Percentiles rank a stretch among this genome's conserved stretches.
phyloP scores from a whole-genome alignment of 2,329 filamentous ascomycete genomes.

The Capronia epimyces region DNA sequence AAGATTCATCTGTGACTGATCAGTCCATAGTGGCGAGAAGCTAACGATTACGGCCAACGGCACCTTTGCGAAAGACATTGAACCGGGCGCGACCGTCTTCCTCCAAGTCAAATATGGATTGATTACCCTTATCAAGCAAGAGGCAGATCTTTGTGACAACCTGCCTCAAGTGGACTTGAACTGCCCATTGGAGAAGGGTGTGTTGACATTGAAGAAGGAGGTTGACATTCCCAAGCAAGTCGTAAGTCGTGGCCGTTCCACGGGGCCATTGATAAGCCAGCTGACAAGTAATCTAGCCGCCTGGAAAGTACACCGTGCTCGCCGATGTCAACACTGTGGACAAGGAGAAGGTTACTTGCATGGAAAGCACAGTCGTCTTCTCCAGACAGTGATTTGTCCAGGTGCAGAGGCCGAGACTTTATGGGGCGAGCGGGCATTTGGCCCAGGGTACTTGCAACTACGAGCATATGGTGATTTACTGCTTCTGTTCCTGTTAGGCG shows the following conservation, averaged over 20 bases:
- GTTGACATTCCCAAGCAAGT: constrained; percentile 77
- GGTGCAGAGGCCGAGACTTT: not conserved
- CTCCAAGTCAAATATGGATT: constrained; percentile 89
- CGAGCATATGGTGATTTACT: constrained; percentile 6
- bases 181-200: constrained; percentile 80
- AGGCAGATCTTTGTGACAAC: constrained; percentile 81
- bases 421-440: too few relatives aligned
- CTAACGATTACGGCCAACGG: constrained; percentile 76
- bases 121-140: constrained; percentile 78
- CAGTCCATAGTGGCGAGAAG: constrained; percentile 59
- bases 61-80: constrained; percentile 65
- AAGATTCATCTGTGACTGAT: constrained; percentile 1
- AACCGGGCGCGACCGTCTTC: constrained; percentile 72
- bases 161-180: constrained; percentile 62
- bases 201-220: constrained; percentile 67
- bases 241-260: constrained; percentile 35
- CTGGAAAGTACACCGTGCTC: constrained; percentile 85
- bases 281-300: constrained; percentile 7
- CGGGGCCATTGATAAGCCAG: not conserved
- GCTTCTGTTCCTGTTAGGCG: constrained; percentile 4
- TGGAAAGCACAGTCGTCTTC: constrained; percentile 54
- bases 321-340: constrained; percentile 78
- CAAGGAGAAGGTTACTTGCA: constrained; percentile 72
- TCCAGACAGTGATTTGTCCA: constrained; percentile 2
- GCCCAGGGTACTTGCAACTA: too few relatives aligned